These are phyloP conservation scores for Dactylellina drechsleri DNA, from an alignment of 2,329 filamentous ascomycete genomes.

Conservation along the genomic window DNA sequence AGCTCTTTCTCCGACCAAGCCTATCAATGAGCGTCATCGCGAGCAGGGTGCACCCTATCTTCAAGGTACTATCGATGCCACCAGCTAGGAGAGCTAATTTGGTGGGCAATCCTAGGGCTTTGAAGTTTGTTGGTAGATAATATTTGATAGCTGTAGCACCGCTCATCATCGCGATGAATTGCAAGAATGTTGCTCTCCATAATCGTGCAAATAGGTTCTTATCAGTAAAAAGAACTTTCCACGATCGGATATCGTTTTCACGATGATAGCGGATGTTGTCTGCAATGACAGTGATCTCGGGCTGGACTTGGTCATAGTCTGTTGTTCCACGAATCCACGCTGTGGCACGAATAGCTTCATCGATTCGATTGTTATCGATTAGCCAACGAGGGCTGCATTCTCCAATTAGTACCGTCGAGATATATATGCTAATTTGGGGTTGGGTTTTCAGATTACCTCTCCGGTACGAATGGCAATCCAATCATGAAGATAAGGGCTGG, in stretches of 20 bases:
- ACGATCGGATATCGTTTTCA: slow-evolving; percentile 60
- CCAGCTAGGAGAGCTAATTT: slow-evolving; percentile 67
- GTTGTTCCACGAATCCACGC: slow-evolving; percentile 65
- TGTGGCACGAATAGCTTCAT: slow-evolving; percentile 64
- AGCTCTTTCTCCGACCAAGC: slow-evolving; percentile 65
- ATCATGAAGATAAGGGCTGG: slow-evolving; percentile 66
- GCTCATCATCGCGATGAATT: slow-evolving; percentile 72
- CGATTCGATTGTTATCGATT: slow-evolving; percentile 65
- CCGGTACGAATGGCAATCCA: slow-evolving; percentile 67
- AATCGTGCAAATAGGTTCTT: slow-evolving; percentile 66
- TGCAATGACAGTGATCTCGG: slow-evolving; percentile 64
- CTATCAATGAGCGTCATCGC: slow-evolving; percentile 70
- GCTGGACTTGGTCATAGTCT: slow-evolving; percentile 61
- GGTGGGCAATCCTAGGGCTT: slow-evolving; percentile 65
- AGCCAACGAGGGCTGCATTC: slow-evolving; percentile 68
- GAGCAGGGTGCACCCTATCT: slow-evolving; percentile 68
- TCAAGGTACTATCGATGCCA: slow-evolving; percentile 69
- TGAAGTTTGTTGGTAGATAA: slow-evolving; percentile 68
- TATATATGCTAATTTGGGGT: background rate
- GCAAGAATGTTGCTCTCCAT: slow-evolving; percentile 69
- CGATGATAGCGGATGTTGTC: slow-evolving; percentile 63
- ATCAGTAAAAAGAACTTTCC: slow-evolving; percentile 66
- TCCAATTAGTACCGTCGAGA: background rate
- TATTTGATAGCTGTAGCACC: slow-evolving; percentile 72
- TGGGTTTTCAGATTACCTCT: slow-evolving; percentile 64